phyloP scores from a whole-genome alignment of 495 filamentous ascomycete species.

The Astrocystis sublimbata region DNA sequence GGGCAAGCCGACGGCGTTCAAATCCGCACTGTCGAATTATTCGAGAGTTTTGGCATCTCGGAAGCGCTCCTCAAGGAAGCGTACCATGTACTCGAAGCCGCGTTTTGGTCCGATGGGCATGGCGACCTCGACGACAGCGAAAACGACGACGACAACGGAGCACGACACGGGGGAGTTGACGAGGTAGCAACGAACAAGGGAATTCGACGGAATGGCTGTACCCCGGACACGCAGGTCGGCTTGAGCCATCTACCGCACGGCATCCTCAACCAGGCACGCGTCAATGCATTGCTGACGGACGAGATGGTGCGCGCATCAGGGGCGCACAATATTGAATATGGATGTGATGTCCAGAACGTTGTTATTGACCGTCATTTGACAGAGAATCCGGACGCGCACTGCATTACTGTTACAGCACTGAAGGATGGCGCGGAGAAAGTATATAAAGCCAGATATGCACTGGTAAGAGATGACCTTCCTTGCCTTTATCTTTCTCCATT shows the following conservation, averaged over 20 bases:
- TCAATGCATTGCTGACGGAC: slow-evolving; percentile 64
- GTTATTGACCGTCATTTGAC: slow-evolving; percentile 49
- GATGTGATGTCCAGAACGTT: slow-evolving; percentile 56
- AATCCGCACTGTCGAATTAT: slow-evolving; percentile 77
- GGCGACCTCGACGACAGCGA: not conserved
- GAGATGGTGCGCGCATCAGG: slow-evolving; percentile 46
- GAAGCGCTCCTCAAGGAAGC: slow-evolving; percentile 71
- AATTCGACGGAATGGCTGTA: slow-evolving; percentile 55
- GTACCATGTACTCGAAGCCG: slow-evolving; percentile 68
- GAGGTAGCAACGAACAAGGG: slow-evolving; percentile 34
- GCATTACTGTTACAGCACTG: slow-evolving; percentile 55
- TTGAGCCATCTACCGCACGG: slow-evolving; percentile 71
- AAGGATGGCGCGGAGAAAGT: slow-evolving; percentile 52
- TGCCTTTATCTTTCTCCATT: not conserved
- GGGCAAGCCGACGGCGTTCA: slow-evolving; percentile 86
- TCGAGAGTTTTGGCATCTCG: slow-evolving; percentile 72
- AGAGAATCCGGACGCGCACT: slow-evolving; percentile 48
- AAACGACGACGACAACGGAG: slow-evolving; percentile 6
- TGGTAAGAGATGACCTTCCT: slow-evolving; percentile 51
- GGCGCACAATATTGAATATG: slow-evolving; percentile 60
- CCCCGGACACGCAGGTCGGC: slow-evolving; percentile 63
- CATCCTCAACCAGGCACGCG: slow-evolving; percentile 74
- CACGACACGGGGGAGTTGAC: not conserved
- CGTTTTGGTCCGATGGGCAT: slow-evolving; percentile 55
- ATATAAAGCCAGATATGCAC: slow-evolving; percentile 66